Evolutionary conservation across 2,329 filamentous ascomycete genomes (phyloP), one percentile per base, ranked within the genome.

Genomic region (Sporothrix pallida): DNA sequence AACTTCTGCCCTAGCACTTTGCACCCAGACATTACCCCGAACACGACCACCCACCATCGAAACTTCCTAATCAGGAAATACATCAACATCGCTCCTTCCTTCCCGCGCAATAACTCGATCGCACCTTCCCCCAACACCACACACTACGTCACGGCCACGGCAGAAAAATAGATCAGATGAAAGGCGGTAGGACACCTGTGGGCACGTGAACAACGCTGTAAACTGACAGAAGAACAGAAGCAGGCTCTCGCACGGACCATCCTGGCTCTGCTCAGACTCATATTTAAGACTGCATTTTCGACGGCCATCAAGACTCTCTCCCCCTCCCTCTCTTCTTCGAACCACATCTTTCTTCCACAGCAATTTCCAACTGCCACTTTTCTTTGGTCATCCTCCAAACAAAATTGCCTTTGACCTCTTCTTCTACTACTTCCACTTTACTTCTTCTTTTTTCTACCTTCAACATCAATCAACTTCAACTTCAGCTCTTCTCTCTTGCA

Each of bases 191-290:
- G 31, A 37, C 31, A 37, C 31, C 31, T 37, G 31, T 6, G 31
- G 31, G 31, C 31, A 37, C 31, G 31, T 37, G 31, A 37, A 37
- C 31, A 37, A 7, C 31, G 31, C 31, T 37, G 31, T 37, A 37
- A 37, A 37, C 2, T 26, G 44, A 44, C 15, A 50, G 46, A 15
- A 4, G 23, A 26, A n/a, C 20, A 50, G 10, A 31, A 50, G 63
- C 63, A 67, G 65, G 46, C 46, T 68, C 46, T 68, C 65, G 46
- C 65, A 68, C 23, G 23, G 65, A n/a, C 65, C 65, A 52, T 20
- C 23, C 10, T 31, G 9, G 26, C 8, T 26, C 23, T 12, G 46
- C 44, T 8, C 50, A 2, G 20, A 37, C 8, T 23, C 12, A 46
- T 68, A 68, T 68, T 37, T 52, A 52, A 26, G 12, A 13, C n/a